These are phyloP conservation scores for Quercus rubra DNA, from an alignment of 306 rosid species.

Conservation along the genomic window DNA sequence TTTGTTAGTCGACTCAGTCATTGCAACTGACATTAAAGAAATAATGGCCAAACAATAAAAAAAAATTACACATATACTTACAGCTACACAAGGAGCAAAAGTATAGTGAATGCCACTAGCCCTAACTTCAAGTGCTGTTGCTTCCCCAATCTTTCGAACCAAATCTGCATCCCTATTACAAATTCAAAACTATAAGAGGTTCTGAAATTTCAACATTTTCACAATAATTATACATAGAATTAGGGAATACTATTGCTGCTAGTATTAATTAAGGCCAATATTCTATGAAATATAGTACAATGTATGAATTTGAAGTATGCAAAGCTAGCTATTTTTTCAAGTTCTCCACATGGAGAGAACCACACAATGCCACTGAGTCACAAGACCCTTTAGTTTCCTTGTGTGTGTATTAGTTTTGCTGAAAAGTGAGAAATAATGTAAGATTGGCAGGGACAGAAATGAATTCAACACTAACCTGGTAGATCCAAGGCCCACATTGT, in stretches of 20 bases:
- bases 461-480: conserved; percentile 48
- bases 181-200: neutral
- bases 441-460: neutral
- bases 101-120: conserved; percentile 72
- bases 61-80: conserved; percentile 29
- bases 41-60: neutral
- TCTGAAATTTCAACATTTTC: neutral
- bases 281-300: no score
- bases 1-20: neutral
- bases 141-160: conserved; percentile 72
- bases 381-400: no score
- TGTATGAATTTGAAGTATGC: no score
- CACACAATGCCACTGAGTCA: no score
- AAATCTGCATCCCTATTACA: conserved; percentile 67
- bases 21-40: neutral
- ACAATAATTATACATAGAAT: no score
- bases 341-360: no score
- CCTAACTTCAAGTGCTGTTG: conserved; percentile 81
- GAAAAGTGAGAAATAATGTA: no score
- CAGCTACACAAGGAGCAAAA: conserved; percentile 89
- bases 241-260: no score
- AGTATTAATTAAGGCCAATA: no score
- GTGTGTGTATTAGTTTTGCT: no score
- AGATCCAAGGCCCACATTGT: conserved; percentile 86
- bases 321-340: no score